phyloP scores from a whole-genome alignment of 768 basidiomycete genomes.

The Serendipita indica region DNA sequence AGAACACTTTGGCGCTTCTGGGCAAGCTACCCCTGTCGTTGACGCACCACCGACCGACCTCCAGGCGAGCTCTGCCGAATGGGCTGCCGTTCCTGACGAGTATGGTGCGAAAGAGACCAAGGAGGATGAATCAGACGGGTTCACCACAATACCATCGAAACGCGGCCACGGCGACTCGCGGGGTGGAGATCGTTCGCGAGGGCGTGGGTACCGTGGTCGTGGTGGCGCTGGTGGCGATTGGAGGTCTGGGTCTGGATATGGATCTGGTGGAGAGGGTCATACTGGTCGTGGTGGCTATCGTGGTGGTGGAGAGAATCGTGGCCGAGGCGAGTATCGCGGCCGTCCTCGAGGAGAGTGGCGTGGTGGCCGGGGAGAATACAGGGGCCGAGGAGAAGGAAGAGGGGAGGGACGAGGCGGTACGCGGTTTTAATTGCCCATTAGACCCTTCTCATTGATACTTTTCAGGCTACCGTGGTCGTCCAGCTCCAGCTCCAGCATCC shows the following conservation, averaged over 20 bases:
- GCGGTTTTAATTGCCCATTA: neutral
- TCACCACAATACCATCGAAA: slow-evolving; percentile 10
- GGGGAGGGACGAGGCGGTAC: slow-evolving; percentile 19
- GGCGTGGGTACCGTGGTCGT: slow-evolving; percentile 29
- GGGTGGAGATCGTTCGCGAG: slow-evolving; percentile 23
- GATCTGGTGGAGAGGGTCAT: slow-evolving; percentile 13
- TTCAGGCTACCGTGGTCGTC: neutral
- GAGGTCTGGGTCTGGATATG: slow-evolving; percentile 26
- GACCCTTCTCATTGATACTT: neutral
- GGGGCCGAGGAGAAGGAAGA: slow-evolving; percentile 28
- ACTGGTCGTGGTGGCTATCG: slow-evolving; percentile 22
- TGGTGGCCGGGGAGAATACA: slow-evolving; percentile 32
- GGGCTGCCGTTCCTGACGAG: slow-evolving; percentile 21
- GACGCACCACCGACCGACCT: neutral
- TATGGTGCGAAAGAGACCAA: slow-evolving; percentile 21
- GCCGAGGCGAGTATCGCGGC: slow-evolving; percentile 22
- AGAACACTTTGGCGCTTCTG: slow-evolving; percentile 61
- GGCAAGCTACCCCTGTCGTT: slow-evolving; percentile 45
- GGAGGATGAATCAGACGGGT: slow-evolving; percentile 13
- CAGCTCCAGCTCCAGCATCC: neutral
- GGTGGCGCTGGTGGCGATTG: slow-evolving; percentile 24
- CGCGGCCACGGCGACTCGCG: slow-evolving; percentile 27
- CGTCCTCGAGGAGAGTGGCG: slow-evolving; percentile 15
- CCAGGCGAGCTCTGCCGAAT: slow-evolving; percentile 46
- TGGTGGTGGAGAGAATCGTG: slow-evolving; percentile 15